Conservation (phyloP, 2,329 filamentous ascomycete species). For the Fusarium bulbicola region DNA sequence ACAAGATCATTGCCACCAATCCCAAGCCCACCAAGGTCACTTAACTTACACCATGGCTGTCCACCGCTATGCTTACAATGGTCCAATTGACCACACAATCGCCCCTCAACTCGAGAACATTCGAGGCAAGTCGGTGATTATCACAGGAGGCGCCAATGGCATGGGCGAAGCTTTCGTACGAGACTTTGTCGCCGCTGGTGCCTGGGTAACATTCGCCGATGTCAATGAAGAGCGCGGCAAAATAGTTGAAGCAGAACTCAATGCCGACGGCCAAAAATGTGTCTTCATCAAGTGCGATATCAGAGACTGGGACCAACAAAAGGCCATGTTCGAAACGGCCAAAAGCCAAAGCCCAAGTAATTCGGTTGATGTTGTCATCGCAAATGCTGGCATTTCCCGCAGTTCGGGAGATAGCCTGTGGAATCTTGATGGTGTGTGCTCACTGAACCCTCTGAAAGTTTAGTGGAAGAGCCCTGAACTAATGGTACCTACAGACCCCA, state of each 20-base stretch:
- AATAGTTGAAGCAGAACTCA: constrained; percentile 46
- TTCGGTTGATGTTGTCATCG: constrained; percentile 57
- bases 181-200: constrained; percentile 49
- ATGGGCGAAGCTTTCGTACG: constrained; percentile 51
- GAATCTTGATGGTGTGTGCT: constrained; percentile 47
- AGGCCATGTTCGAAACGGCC: constrained; percentile 52
- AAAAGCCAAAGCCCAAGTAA: constrained; percentile 48
- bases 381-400: constrained; percentile 56
- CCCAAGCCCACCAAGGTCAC: not conserved
- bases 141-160: constrained; percentile 58
- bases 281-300: constrained; percentile 55
- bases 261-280: constrained; percentile 31
- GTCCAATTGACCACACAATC: constrained; percentile 30
- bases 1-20: not conserved
- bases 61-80: constrained; percentile 30
- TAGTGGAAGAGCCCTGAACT: not conserved
- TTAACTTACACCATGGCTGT: constrained; percentile 10
- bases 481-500: not conserved
- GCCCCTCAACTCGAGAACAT: constrained; percentile 28
- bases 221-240: constrained; percentile 46
- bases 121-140: constrained; percentile 56
- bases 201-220: constrained; percentile 54
- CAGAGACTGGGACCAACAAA: constrained; percentile 54
- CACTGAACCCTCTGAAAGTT: too few relatives aligned
- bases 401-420: constrained; percentile 50